Evolutionary conservation across 1,284 basidiomycete species (phyloP).

Genomic region (Boletus semigastroideus): DNA sequence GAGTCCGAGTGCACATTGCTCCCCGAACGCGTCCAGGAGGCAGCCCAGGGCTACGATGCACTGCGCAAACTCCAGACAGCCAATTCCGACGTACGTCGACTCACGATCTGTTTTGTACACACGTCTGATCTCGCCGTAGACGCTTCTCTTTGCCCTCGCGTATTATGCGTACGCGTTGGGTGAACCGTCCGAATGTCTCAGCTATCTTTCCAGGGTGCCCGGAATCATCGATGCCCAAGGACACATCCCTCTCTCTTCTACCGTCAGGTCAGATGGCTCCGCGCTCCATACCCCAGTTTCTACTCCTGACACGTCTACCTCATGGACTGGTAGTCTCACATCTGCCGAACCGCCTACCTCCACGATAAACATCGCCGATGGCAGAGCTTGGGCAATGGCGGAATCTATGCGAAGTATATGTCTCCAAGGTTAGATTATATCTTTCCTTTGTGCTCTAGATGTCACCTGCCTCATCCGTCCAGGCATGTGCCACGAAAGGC

Average conservation of each 20-base stretch:
- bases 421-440: conserved; percentile 53
- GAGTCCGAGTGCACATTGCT: conserved; percentile 56
- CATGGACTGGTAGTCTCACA: conserved; percentile 48
- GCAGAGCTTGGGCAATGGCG: conserved; percentile 61
- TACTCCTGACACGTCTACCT: conserved; percentile 42
- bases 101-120: neutral
- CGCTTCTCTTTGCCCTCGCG: conserved; percentile 61
- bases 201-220: conserved; percentile 55
- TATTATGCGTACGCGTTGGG: conserved; percentile 79
- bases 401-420: conserved; percentile 67
- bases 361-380: conserved; percentile 56
- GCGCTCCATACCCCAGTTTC: conserved; percentile 38
- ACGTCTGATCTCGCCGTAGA: conserved; percentile 38
- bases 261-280: conserved; percentile 42
- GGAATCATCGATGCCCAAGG: conserved; percentile 50
- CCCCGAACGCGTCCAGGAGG: conserved; percentile 57
- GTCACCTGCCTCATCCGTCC: conserved; percentile 3
- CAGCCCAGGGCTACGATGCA: conserved; percentile 45
- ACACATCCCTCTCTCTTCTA: conserved; percentile 47
- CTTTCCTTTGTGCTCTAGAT: neutral
- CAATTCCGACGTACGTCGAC: conserved; percentile 59
- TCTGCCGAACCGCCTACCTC: conserved; percentile 41
- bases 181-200: conserved; percentile 61
- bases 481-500: conserved; percentile 55
- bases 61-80: conserved; percentile 52